Evolutionary conservation across 805 yeast species (phyloP), one percentile per base, ranked within the genome.

Genomic region (Metschnikowia reukaufii): DNA sequence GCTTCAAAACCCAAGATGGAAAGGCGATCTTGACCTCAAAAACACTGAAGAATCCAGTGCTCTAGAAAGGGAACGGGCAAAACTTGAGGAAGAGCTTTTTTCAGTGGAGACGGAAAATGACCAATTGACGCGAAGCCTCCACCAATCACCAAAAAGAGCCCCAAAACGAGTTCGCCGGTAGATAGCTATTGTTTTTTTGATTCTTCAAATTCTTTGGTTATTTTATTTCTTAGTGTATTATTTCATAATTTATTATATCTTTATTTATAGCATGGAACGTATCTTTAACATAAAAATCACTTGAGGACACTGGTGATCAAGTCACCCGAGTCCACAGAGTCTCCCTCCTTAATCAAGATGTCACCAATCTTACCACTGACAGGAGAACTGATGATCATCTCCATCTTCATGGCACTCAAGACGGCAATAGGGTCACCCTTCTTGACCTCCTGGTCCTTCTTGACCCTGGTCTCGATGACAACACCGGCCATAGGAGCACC

Each of bases 401-500:
- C 99, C 99, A 92, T 92, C 82, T 92, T 92, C 99, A 92, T 92
- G 54, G 99, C 99, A 65, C 92, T 83, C 65, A 92, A 78, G 20
- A 92, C 96, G 51, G 96, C 95, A 55, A 92, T 68, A 29, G 97
- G 91, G 65, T 92, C 96, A 56, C 99, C 99, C 81, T 92, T 92
- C 81, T 88, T 89, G 56, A 94, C 96, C 55, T 85, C 86, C 44
- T 83, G 78, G 51, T 95, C 96, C 57, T 82, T 81, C 75, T 89
- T 88, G 54, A 90, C 89, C 64, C 96, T 88, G 45, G 91, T 87
- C 72, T 94, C 99, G 55, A 92, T 88, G 52, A 92, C 88, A 55
- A 91, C 97, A 75, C 99, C 99, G 35, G 98, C 96, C 98, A 92
- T 92, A 71, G 99, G 99, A 5, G 99, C 96, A 59, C 98, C 98